These are phyloP conservation scores for Copromyces sp. DNA, from an alignment of 495 filamentous ascomycete genomes.

Conservation along the genomic window DNA sequence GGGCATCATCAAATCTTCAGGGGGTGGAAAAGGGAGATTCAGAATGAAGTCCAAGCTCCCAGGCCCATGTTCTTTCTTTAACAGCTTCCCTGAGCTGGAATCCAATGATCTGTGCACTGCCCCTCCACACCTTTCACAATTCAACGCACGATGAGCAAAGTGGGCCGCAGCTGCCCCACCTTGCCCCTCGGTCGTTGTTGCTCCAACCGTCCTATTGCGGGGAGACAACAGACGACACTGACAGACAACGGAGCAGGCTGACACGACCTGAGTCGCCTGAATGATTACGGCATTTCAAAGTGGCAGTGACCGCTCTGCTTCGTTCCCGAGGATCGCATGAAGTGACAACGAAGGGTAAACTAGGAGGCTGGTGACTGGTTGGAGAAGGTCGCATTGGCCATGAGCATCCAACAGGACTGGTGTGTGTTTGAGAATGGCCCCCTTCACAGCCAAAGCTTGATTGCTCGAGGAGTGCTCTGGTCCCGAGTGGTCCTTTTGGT, in stretches of 20 bases:
- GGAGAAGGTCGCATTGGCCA: not conserved
- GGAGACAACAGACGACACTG: not conserved
- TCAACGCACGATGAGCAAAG: slow-evolving; percentile 2
- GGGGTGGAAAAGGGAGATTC: not conserved
- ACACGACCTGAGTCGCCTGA: not conserved
- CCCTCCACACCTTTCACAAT: slow-evolving; percentile 15
- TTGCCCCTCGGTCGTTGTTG: slow-evolving; percentile 1
- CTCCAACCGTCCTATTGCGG: slow-evolving; percentile 16
- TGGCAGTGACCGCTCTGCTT: not conserved
- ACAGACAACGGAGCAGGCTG: not conserved
- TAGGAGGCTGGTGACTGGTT: not conserved
- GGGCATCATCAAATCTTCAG: not conserved
- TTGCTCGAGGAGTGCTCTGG: not conserved
- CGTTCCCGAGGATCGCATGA: not conserved
- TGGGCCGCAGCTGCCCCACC: slow-evolving; percentile 15
- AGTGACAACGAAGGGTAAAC: not conserved
- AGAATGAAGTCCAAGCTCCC: not conserved
- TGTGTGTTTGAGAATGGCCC: not conserved
- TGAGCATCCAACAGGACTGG: not conserved
- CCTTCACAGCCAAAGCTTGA: not conserved
- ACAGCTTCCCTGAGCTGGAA: slow-evolving; percentile 1
- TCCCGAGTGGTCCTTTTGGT: not conserved
- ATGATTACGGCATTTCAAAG: not conserved
- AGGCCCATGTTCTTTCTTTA: not conserved
- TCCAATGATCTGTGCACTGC: slow-evolving; percentile 15